Evolutionary conservation across 768 basidiomycete species (phyloP), one percentile per base, ranked within the genome.

Genomic region (Suillus luteus): DNA sequence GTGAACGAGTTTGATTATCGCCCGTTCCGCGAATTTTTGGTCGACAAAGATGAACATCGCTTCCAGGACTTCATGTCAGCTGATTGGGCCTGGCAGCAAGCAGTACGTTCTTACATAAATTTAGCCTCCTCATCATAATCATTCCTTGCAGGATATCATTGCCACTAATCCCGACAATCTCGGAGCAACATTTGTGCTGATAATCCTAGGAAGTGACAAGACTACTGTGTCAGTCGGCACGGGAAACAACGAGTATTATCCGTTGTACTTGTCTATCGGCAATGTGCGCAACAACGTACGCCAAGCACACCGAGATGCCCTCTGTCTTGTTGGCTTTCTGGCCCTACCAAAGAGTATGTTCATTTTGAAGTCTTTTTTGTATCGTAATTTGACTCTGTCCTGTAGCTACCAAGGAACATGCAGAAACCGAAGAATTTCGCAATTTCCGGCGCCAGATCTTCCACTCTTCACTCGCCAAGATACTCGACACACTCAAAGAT

Each of bases 41-140:
- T 37, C 2, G 24, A 67, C 15, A 63, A 59, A 9, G 43, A 64
- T 2, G 40, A 62, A 8, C 63, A 62, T 3, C 65, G 59, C 22
- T 70, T 38, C 35, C 38, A 41, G 46, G 69, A 69, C 48, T 69
- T 64, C 35, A 70, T 77, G 66, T 74, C 73, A 10, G 74, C 68
- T 10, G 62, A 73, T n/a, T 76, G 73, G 75, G 71, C 66, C 1
- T 76, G 70, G 71, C 31, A 66, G 10, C 69, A 74, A 60, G 74
- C 70, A 4, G 79, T 81, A 69, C 6, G 71, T 73, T 1, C 12
- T 12, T 33, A 46, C 35, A 44, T 60, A 12, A 48, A 24, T 6
- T 48, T 24, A 48, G 22, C 12, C 46, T 48, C 22, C 22, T 48
- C 2, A 11, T 48, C 22, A 24, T 48, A 11, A 43, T 46, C 33